phyloP scores from a whole-genome alignment of 805 yeast genomes.

The Ogataea glucozyma region DNA sequence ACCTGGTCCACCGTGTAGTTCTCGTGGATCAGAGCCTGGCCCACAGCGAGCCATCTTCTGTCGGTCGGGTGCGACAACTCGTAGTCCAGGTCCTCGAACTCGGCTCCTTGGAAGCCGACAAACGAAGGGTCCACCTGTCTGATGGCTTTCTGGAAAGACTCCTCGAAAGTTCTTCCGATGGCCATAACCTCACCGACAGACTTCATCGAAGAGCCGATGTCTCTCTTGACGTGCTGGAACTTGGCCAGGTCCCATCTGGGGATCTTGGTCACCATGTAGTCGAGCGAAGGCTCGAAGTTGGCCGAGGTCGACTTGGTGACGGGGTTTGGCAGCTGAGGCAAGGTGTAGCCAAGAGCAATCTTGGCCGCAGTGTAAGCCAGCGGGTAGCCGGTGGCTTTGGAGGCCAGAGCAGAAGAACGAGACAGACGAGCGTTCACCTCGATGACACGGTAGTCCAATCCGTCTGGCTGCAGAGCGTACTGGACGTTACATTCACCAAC shows the following conservation, averaged over 20 bases:
- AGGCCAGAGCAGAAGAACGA: slow-evolving; percentile 95
- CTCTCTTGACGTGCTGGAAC: slow-evolving; percentile 93
- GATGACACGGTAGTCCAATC: slow-evolving; percentile 91
- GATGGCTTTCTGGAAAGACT: slow-evolving; percentile 95
- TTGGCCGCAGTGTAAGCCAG: slow-evolving; percentile 98
- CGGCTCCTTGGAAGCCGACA: slow-evolving; percentile 88
- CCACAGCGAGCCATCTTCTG: slow-evolving; percentile 97
- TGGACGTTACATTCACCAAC: slow-evolving; percentile 99
- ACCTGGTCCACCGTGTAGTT: slow-evolving; percentile 88
- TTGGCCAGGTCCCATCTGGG: slow-evolving; percentile 98
- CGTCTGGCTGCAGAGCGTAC: slow-evolving; percentile 94
- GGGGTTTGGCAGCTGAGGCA: slow-evolving; percentile 94
- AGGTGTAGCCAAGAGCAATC: slow-evolving; percentile 90
- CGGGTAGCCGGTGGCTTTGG: slow-evolving; percentile 98
- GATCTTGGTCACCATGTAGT: slow-evolving; percentile 94
- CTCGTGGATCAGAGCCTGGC: slow-evolving; percentile 92
- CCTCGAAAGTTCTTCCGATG: slow-evolving; percentile 96
- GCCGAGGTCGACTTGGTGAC: slow-evolving; percentile 96
- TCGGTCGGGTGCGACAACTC: slow-evolving; percentile 86
- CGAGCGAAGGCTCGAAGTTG: slow-evolving; percentile 94
- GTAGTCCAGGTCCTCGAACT: slow-evolving; percentile 73
- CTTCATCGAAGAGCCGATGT: slow-evolving; percentile 94
- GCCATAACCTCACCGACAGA: slow-evolving; percentile 99
- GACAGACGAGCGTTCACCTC: slow-evolving; percentile 98
- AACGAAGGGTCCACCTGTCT: slow-evolving; percentile 93